Evolutionary conservation across 1,284 basidiomycete species (phyloP).

Genomic region (Ganoderma multipileum): DNA sequence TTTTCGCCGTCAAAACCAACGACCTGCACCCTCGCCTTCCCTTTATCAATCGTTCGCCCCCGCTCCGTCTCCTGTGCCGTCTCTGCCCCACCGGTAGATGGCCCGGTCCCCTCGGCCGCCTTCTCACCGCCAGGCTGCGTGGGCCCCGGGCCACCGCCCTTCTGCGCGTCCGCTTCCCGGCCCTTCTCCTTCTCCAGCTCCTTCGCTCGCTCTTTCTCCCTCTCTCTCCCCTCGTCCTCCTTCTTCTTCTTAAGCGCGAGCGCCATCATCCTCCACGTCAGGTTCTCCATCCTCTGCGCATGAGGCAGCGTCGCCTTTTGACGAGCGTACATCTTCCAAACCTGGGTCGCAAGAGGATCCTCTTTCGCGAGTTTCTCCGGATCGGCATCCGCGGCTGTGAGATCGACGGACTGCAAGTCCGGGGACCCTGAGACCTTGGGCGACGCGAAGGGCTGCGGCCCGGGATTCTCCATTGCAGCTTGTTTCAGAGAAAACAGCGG

Average conservation of each 20-base stretch:
- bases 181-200: slow-evolving; percentile 81
- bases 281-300: slow-evolving; percentile 95
- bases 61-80: slow-evolving; percentile 53
- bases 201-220: slow-evolving; percentile 27
- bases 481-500: slow-evolving; percentile 57
- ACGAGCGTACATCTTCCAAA: slow-evolving; percentile 96
- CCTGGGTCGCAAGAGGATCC: slow-evolving; percentile 93
- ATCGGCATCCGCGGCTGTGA: slow-evolving; percentile 52
- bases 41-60: slow-evolving; percentile 78
- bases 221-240: slow-evolving; percentile 62
- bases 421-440: slow-evolving; percentile 73
- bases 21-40: slow-evolving; percentile 74
- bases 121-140: slow-evolving; percentile 25
- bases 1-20: slow-evolving; percentile 81
- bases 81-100: slow-evolving; percentile 30
- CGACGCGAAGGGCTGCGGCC: slow-evolving; percentile 63
- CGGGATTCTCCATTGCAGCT: slow-evolving; percentile 49
- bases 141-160: slow-evolving; percentile 31
- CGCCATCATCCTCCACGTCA: slow-evolving; percentile 99
- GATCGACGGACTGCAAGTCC: slow-evolving; percentile 54
- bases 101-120: slow-evolving; percentile 36
- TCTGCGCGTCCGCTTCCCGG: slow-evolving; percentile 31
- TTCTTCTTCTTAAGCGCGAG: slow-evolving; percentile 89
- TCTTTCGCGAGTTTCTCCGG: slow-evolving; percentile 75
- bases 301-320: slow-evolving; percentile 89